Evolutionary conservation across 148 eudicot species (phyloP).

Genomic region (Bassia scoparia): DNA sequence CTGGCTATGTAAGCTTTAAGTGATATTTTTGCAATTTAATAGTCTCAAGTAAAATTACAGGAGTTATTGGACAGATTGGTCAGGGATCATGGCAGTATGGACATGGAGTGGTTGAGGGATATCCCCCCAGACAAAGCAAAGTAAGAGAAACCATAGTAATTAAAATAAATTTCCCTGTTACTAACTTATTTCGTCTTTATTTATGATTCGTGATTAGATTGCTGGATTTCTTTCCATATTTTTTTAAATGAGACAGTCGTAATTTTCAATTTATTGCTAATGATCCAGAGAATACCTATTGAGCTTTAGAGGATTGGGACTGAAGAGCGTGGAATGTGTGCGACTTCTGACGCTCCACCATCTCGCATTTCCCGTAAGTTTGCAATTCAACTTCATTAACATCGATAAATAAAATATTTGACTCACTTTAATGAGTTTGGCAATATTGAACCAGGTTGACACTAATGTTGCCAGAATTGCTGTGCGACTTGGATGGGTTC

Average conservation of each 20-base stretch:
- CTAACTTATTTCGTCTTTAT: not conserved
- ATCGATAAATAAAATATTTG: not conserved
- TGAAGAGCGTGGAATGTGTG: conserved; percentile 97
- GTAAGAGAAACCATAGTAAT: conserved; percentile 39
- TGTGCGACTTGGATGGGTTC: conserved; percentile 98
- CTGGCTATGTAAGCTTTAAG: too few relatives aligned
- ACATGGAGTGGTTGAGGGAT: conserved; percentile 94
- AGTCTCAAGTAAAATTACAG: conserved; percentile 40
- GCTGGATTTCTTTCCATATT: too few relatives aligned
- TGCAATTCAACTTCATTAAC: not conserved
- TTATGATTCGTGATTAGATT: not conserved
- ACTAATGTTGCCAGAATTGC: conserved; percentile 97
- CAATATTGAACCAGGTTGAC: conserved; percentile 59
- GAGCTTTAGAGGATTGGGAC: conserved; percentile 86
- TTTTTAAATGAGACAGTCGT: not conserved
- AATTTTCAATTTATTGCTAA: conserved; percentile 9
- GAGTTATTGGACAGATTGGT: conserved; percentile 74
- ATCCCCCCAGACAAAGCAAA: conserved; percentile 97
- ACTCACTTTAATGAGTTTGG: conserved; percentile 16
- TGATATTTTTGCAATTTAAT: conserved; percentile 3
- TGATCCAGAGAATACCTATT: conserved; percentile 78
- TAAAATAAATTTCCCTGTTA: not conserved
- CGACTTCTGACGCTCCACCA: conserved; percentile 97
- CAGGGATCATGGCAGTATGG: conserved; percentile 81
- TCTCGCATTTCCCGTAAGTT: conserved; percentile 95